phyloP scores from a whole-genome alignment of 495 filamentous ascomycete genomes.

The Sabuloglossum arenarium region DNA sequence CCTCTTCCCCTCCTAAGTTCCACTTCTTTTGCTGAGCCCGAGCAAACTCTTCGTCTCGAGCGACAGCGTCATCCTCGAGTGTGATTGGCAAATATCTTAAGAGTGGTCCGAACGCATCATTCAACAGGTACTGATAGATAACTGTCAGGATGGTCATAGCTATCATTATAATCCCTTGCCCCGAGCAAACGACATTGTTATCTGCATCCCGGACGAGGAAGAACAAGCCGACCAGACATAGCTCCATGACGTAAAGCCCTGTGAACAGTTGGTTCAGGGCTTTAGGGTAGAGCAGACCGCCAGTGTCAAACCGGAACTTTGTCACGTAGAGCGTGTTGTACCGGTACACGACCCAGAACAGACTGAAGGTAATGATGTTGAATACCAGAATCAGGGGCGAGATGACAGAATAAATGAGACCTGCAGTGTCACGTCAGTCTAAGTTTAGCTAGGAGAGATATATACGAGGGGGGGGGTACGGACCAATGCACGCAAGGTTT shows the following conservation, averaged over 20 bases:
- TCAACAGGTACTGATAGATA: conserved; percentile 67
- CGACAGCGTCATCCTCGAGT: conserved; percentile 80
- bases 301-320: conserved; percentile 78
- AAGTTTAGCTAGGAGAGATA: background rate
- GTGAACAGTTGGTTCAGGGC: conserved; percentile 95
- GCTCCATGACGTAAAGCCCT: conserved; percentile 85
- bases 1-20: conserved; percentile 25
- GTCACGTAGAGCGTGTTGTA: conserved; percentile 95
- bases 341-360: conserved; percentile 91
- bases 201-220: conserved; percentile 53
- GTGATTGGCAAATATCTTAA: conserved; percentile 86
- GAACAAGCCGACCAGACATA: conserved; percentile 79
- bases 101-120: conserved; percentile 67
- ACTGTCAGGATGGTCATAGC: conserved; percentile 45
- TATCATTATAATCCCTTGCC: conserved; percentile 84
- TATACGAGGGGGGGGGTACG: conserved; percentile 8
- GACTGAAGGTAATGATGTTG: conserved; percentile 78
- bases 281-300: conserved; percentile 75
- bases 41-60: conserved; percentile 73
- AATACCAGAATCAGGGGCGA: conserved; percentile 84
- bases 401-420: conserved; percentile 77
- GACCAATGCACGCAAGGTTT: conserved; percentile 79
- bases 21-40: conserved; percentile 43
- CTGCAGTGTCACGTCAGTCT: conserved; percentile 12
- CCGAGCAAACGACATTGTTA: conserved; percentile 39